Evolutionary conservation across 2,329 filamentous ascomycete species (phyloP).

Genomic region (Aspergillus ibericus): DNA sequence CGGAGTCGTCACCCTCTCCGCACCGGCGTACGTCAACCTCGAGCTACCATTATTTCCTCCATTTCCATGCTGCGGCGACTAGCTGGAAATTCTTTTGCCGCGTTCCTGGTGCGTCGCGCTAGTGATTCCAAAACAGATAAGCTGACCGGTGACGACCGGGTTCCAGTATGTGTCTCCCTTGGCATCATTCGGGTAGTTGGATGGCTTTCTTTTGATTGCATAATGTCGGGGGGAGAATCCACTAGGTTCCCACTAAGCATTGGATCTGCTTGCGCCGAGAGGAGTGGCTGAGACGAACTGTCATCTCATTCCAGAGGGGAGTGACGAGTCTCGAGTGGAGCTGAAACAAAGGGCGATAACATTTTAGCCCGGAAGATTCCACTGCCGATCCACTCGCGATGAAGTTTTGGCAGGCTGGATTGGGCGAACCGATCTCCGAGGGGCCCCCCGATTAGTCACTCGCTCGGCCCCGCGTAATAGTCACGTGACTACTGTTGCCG

Average conservation of each 20-base stretch:
- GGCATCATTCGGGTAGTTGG: not conserved
- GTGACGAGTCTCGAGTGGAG: not conserved
- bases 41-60: not conserved
- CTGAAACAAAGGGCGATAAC: not conserved
- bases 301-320: not conserved
- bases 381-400: not conserved
- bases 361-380: not conserved
- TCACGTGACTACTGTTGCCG: not conserved
- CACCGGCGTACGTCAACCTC: not conserved
- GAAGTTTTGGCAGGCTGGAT: not conserved
- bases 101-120: not conserved
- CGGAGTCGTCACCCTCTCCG: not conserved
- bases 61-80: not conserved
- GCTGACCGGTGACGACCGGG: not conserved
- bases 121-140: not conserved
- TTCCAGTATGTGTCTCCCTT: not conserved
- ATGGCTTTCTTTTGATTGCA: not conserved
- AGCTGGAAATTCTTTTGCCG: not conserved
- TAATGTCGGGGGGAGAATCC: not conserved
- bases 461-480: not conserved
- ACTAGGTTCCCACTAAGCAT: not conserved
- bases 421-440: not conserved
- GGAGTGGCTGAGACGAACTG: not conserved
- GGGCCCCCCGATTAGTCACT: not conserved
- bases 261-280: not conserved